Conservation (phyloP, 192 early-diverging fungal species). For the Podila epigama region DNA sequence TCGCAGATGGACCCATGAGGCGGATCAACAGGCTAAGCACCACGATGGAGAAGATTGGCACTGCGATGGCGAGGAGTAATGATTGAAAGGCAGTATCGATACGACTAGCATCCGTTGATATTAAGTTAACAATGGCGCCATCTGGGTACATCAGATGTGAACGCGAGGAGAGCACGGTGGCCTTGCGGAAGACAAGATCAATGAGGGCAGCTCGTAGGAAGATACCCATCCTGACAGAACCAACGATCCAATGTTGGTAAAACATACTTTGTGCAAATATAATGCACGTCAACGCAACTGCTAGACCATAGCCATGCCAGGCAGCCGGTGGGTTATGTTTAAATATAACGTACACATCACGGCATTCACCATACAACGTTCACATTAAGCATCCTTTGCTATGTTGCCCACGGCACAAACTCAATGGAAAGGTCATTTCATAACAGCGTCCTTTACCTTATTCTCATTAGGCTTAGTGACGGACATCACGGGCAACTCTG, state of each 20-base stretch:
- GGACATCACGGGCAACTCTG: too few species aligned
- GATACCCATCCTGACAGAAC: neutral
- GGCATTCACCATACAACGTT: too few species aligned
- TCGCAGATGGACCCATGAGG: slow-evolving; percentile 10
- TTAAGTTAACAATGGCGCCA: slow-evolving; percentile 51
- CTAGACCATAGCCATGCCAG: too few species aligned
- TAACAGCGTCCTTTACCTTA: too few species aligned
- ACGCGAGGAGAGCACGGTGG: slow-evolving; percentile 5
- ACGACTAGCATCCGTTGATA: slow-evolving; percentile 48
- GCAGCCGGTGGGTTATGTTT: too few species aligned
- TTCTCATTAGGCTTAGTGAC: too few species aligned
- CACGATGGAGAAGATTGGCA: neutral
- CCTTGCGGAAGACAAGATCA: slow-evolving; percentile 28
- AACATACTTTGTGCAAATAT: neutral
- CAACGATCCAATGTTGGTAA: slow-evolving; percentile 6
- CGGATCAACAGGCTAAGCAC: neutral
- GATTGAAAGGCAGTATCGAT: slow-evolving; percentile 12
- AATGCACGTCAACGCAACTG: too few species aligned
- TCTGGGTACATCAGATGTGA: slow-evolving; percentile 19
- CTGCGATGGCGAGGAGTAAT: slow-evolving; percentile 6
- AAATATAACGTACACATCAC: too few species aligned
- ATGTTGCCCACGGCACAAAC: too few species aligned
- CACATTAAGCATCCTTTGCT: too few species aligned
- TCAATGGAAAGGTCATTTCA: too few species aligned
- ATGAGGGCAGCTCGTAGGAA: slow-evolving; percentile 17